A percentile compares a stretch with the other conserved stretches of the same genome.
phyloP scores from a whole-genome alignment of 805 yeast genomes.

The Candida mattraensis region DNA sequence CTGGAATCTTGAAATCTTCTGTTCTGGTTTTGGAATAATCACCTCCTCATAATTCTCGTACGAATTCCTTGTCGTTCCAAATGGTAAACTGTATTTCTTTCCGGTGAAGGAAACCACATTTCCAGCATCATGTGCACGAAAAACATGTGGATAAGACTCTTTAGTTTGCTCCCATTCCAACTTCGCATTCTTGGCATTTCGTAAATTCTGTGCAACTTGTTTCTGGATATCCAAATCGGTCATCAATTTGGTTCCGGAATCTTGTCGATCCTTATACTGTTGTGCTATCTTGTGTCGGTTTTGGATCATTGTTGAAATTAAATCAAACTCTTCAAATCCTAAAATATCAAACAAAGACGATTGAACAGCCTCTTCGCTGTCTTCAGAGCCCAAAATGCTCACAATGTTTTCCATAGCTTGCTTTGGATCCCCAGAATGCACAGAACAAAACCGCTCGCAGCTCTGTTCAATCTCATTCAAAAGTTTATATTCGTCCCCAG shows the following conservation, averaged over 20 bases:
- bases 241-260: constrained; percentile 34
- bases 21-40: constrained; percentile 72
- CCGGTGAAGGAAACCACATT: constrained; percentile 78
- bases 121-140: constrained; percentile 64
- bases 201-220: constrained; percentile 50
- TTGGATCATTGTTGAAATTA: constrained; percentile 63
- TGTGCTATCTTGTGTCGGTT: constrained; percentile 37
- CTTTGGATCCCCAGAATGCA: constrained; percentile 16
- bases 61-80: constrained; percentile 69
- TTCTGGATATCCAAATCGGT: constrained; percentile 56
- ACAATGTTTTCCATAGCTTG: constrained; percentile 32
- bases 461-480: constrained; percentile 22
- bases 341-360: constrained; percentile 72
- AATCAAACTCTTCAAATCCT: constrained; percentile 84
- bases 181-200: constrained; percentile 47
- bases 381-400: constrained; percentile 35
- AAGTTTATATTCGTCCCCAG: constrained; percentile 10
- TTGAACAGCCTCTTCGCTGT: constrained; percentile 62
- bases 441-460: constrained; percentile 29
- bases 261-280: constrained; percentile 15
- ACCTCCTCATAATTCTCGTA: constrained; percentile 69
- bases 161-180: constrained; percentile 46
- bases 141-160: constrained; percentile 83
- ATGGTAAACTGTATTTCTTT: constrained; percentile 74
- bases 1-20: constrained; percentile 41